Conservation (phyloP, 177 flowering plant species). For the Vitis hybrid region DNA sequence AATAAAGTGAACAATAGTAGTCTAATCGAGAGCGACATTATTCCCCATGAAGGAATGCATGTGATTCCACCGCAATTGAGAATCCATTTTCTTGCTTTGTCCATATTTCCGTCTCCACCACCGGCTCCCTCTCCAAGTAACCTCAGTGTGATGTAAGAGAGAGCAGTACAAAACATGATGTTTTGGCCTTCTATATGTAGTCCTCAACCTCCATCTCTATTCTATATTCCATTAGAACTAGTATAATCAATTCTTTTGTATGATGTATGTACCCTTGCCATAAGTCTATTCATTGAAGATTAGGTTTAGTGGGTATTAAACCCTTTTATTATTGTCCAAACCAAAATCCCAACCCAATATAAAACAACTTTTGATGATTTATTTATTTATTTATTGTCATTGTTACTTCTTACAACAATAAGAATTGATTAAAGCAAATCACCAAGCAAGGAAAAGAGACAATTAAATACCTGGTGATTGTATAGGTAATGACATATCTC, state of each 20-base stretch:
- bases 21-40: slow-evolving; percentile 53
- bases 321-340: too few species aligned
- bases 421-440: not conserved
- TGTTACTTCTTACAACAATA: not conserved
- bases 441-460: not conserved
- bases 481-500: slow-evolving; percentile 37
- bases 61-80: slow-evolving; percentile 45
- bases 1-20: not conserved
- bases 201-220: slow-evolving; percentile 59
- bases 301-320: too few species aligned
- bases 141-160: slow-evolving; percentile 40
- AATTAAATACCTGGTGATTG: slow-evolving; percentile 38
- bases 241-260: not conserved
- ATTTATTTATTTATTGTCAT: too few species aligned
- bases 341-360: too few species aligned
- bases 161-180: slow-evolving; percentile 52
- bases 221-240: slow-evolving; percentile 21
- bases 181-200: slow-evolving; percentile 54
- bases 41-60: slow-evolving; percentile 61
- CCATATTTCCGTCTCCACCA: slow-evolving; percentile 39
- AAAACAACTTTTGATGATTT: too few species aligned
- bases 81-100: slow-evolving; percentile 48
- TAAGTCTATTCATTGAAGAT: too few species aligned
- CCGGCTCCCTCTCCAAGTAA: slow-evolving; percentile 42
- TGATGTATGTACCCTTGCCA: too few species aligned